Percentiles rank a stretch among this genome's conserved stretches.
phyloP scores from a whole-genome alignment of 768 basidiomycete genomes.

The Solioccasus polychromus region DNA sequence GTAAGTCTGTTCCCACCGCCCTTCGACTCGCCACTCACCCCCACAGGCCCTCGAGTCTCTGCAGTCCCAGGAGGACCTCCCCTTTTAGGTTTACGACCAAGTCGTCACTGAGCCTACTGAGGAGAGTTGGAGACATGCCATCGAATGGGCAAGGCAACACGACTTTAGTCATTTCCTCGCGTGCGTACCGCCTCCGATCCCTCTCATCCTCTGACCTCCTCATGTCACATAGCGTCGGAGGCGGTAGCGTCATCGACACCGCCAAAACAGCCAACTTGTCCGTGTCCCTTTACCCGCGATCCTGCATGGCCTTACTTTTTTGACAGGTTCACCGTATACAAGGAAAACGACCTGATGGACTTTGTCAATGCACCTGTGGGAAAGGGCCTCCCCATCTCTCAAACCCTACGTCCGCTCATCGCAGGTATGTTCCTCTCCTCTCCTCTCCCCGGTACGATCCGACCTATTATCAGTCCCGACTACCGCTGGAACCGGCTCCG shows the following conservation, averaged over 20 bases:
- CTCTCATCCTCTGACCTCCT: constrained; percentile 1
- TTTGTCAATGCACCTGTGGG: constrained; percentile 97
- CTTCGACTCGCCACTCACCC: neutral
- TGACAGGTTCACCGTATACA: constrained; percentile 81
- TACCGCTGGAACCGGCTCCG: constrained; percentile 86
- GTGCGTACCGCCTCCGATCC: constrained; percentile 41
- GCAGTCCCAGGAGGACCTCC: constrained; percentile 71
- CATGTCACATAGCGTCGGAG: constrained; percentile 63
- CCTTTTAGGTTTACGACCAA: constrained; percentile 78
- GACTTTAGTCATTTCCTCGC: constrained; percentile 94
- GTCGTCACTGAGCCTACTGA: constrained; percentile 92
- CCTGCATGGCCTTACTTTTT: constrained; percentile 4
- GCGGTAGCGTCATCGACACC: constrained; percentile 95
- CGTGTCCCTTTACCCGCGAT: constrained; percentile 14
- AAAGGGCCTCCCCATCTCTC: constrained; percentile 80
- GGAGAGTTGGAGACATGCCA: constrained; percentile 83
- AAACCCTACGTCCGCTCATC: constrained; percentile 78
- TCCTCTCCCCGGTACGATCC: neutral
- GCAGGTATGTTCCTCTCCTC: constrained; percentile 47
- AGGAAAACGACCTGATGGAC: constrained; percentile 89
- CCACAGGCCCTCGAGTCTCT: constrained; percentile 72
- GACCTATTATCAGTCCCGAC: constrained; percentile 49
- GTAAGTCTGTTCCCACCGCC: constrained; percentile 40
- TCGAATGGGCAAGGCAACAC: constrained; percentile 79
- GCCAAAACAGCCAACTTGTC: constrained; percentile 93